phyloP scores from a whole-genome alignment of 768 basidiomycete species.

The Pleurotus salmoneostramineus region DNA sequence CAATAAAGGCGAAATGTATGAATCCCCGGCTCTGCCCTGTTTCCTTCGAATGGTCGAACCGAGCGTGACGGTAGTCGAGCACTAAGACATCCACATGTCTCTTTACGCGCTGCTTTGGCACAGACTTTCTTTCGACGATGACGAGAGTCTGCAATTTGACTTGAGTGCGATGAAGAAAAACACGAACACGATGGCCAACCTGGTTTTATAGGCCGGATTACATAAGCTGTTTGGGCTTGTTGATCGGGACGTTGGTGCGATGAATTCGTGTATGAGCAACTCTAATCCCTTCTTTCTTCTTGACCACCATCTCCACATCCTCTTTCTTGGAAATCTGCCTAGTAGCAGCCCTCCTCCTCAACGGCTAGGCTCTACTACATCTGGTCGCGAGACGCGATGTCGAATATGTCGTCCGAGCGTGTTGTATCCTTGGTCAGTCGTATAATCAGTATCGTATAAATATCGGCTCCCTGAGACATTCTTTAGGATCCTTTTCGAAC shows the following conservation, averaged over 20 bases:
- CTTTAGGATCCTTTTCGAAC: conserved; percentile 40
- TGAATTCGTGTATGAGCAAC: no score
- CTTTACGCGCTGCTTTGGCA: conserved; percentile 34
- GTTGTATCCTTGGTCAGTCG: no score
- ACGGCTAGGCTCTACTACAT: no score
- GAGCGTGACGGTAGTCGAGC: conserved; percentile 10
- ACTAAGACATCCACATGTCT: conserved; percentile 14
- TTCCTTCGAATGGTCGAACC: neutral
- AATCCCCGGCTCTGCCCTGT: conserved; percentile 15
- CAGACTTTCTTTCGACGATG: conserved; percentile 28
- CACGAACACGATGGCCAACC: neutral
- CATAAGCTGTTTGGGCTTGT: neutral
- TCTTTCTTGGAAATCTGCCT: no score
- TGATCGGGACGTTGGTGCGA: neutral
- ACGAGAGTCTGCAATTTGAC: conserved; percentile 39
- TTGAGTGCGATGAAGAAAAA: conserved; percentile 33
- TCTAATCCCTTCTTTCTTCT: neutral
- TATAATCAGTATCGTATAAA: no score
- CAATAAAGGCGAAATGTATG: conserved; percentile 6
- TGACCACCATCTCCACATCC: neutral
- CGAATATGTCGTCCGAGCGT: no score
- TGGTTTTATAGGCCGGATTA: neutral
- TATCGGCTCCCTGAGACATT: neutral
- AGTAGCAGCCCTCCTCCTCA: no score
- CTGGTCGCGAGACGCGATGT: no score